Base-by-base conservation (phyloP, 2,329 filamentous ascomycete genomes). In the Graphiopsis chlorocephala region DNA sequence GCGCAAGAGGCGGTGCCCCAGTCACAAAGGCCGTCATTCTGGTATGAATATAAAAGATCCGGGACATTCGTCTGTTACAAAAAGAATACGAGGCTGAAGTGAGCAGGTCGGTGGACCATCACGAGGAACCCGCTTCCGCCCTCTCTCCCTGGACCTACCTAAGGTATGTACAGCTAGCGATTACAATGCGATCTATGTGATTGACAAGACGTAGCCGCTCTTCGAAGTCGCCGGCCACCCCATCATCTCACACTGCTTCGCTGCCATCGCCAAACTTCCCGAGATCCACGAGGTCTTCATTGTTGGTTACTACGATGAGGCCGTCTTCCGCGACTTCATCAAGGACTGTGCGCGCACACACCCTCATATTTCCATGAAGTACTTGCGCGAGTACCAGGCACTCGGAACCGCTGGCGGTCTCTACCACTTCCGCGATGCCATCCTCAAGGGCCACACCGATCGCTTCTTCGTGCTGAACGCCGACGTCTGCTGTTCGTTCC, bases 351-450 rank as follows among this genome's bases (percentile, higher is more conserved):
- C 88, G 67, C 87, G 87, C 78, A 90, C 92, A 77, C 96, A 96
- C 82, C 92, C 93, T 62, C 87, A 92, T 75, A 88, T 98, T 73
- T 88, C 88, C 73, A 92, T 98, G 81, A 92, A 93, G 79, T 99
- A 99, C 82, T 87, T 99, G 62, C 91, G 95, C 76, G 95, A 99
- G 84, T 99, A 99, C 83, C 90, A 96, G 79, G 93, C 95, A 65
- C 83, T 99, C 68, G 95, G 95, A 76, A 98, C 95, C 15, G 95
- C 95, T 31, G 95, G 95, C 72, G 95, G 95, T 67, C 87, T 99
- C 53, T 99, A 98, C 85, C 95, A 98, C 83, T 98, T 99, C 88
- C 92, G 95, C 77, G 95, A 99, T 86, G 92, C 92, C 70, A 98
- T 99, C 76, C 88, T 98, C 78, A 98, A 97, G 84, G 93, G 94